Conservation (phyloP, 768 basidiomycete species). For the Hydnomerulius pinastri region DNA sequence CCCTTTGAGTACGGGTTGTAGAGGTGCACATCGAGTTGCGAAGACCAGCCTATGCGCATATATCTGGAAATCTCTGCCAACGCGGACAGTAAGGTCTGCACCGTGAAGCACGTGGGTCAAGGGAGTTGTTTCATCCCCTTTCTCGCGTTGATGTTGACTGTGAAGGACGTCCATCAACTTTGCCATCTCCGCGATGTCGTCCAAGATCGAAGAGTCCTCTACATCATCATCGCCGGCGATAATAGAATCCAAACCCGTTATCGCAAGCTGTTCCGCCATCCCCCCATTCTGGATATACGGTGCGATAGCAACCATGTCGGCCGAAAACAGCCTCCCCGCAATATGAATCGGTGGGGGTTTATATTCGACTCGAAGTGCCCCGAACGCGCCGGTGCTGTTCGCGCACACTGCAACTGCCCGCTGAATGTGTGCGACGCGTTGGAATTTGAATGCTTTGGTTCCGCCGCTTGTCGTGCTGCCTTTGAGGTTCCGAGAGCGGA, state of each 20-base stretch:
- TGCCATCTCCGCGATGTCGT: conserved; percentile 36
- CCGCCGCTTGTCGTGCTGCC: conserved; percentile 22
- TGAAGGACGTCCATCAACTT: conserved; percentile 19
- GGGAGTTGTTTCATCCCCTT: not conserved
- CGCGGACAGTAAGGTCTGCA: conserved; percentile 61
- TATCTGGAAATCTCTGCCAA: conserved; percentile 46
- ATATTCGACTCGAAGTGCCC: conserved; percentile 78
- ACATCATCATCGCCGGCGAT: conserved; percentile 36
- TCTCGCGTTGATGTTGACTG: conserved; percentile 3
- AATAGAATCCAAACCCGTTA: conserved; percentile 1
- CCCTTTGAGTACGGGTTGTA: conserved; percentile 47
- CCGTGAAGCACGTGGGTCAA: conserved; percentile 42
- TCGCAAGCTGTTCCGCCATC: not conserved
- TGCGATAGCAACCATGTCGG: conserved; percentile 65
- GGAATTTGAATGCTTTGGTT: conserved; percentile 70
- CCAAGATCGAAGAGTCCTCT: conserved; percentile 37
- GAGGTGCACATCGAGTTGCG: conserved; percentile 52
- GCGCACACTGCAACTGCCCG: conserved; percentile 84
- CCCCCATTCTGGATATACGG: conserved; percentile 47
- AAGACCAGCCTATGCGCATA: conserved; percentile 72
- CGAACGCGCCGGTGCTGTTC: conserved; percentile 87
- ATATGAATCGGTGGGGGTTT: conserved; percentile 55
- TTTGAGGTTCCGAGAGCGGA: conserved; percentile 62
- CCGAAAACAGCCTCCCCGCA: conserved; percentile 55
- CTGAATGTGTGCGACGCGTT: conserved; percentile 78